Base-by-base conservation (phyloP, 2,329 filamentous ascomycete genomes). In the Fusarium devonianum region DNA sequence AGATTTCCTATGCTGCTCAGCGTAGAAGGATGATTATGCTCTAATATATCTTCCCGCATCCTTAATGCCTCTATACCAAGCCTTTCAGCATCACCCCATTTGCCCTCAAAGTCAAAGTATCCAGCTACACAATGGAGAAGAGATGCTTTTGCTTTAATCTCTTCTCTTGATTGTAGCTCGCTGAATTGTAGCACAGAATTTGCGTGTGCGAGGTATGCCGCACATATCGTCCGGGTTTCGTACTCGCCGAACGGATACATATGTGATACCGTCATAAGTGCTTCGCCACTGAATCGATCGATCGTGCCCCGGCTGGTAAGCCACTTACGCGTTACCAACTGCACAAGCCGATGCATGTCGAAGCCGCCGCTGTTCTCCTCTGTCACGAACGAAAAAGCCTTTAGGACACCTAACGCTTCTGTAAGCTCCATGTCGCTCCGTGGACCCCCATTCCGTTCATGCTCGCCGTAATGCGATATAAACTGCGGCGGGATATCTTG, bases 391-490 rank as follows among this genome's bases (percentile, higher is more conserved):
- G 64, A 69, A 38, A 67, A 69, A 1, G 64, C 66, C 36, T 63
- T 65, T 0, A 71, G 49, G 7, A 57, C 7, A 0, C 65, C 67
- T 3, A 69, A 25, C 2, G 63, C 60, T 34, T 61, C 56, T n/a
- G 22, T 36, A 23, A 43, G 28, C 12, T 37, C 16, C 12, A 40
- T 30, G 5, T 21, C 38, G 12, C 17, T 37, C 1, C 55, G 46
- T 70, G 58, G 7, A 69, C 9, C 6, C 5, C 9, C 21, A 6
- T 22, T 9, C 21, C 21, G 5, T 5, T 6, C 21, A 9, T 22
- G 5, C 21, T 22, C 21, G 21, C 5, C 9, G 9, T 22, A 22
- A 5, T 9, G 21, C 9, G 21, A 22, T 22, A 22, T 6, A 22
- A 22, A 22, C 6, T 22, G 6, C 21, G 5, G 6, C 9, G 21